These are phyloP conservation scores for Neurospora discreta DNA, from an alignment of 495 filamentous ascomycete genomes.

Conservation along the genomic window DNA sequence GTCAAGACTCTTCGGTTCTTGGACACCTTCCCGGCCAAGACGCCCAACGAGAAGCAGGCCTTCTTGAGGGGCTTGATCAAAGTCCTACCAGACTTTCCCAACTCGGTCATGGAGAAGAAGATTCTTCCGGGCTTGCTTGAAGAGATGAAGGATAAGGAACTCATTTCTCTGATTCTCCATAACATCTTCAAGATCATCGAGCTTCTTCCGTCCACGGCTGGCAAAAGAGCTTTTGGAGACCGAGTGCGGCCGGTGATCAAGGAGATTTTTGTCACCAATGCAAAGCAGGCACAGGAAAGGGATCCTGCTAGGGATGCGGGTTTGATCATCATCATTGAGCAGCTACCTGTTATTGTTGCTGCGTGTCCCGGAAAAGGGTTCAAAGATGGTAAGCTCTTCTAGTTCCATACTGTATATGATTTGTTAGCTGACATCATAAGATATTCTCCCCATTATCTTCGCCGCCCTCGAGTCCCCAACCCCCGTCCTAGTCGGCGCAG, in stretches of 20 bases:
- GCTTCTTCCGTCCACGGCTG: constrained; percentile 49
- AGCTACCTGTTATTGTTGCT: constrained; percentile 58
- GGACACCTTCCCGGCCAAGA: constrained; percentile 83
- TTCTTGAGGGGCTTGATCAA: constrained; percentile 83
- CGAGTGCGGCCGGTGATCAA: constrained; percentile 73
- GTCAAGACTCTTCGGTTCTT: constrained; percentile 93
- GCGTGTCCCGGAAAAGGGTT: constrained; percentile 87
- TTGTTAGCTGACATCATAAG: constrained; percentile 28
- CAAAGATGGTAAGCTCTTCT: constrained; percentile 55
- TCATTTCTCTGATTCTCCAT: constrained; percentile 71
- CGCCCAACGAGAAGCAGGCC: constrained; percentile 74
- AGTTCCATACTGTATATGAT: no score
- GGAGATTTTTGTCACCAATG: constrained; percentile 61
- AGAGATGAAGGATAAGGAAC: constrained; percentile 81
- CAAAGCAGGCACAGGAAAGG: constrained; percentile 49
- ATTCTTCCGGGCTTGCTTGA: constrained; percentile 78
- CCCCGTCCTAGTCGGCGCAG: constrained; percentile 75
- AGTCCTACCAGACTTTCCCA: constrained; percentile 82
- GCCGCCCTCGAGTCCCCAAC: constrained; percentile 78
- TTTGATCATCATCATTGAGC: constrained; percentile 78
- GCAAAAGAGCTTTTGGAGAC: constrained; percentile 66
- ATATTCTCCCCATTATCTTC: constrained; percentile 75
- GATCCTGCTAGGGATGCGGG: constrained; percentile 82
- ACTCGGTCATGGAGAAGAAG: constrained; percentile 88
- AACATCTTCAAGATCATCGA: constrained; percentile 84